Conservation (phyloP, 805 yeast genomes). For the Cyberlindnera samutprakarnensis region DNA sequence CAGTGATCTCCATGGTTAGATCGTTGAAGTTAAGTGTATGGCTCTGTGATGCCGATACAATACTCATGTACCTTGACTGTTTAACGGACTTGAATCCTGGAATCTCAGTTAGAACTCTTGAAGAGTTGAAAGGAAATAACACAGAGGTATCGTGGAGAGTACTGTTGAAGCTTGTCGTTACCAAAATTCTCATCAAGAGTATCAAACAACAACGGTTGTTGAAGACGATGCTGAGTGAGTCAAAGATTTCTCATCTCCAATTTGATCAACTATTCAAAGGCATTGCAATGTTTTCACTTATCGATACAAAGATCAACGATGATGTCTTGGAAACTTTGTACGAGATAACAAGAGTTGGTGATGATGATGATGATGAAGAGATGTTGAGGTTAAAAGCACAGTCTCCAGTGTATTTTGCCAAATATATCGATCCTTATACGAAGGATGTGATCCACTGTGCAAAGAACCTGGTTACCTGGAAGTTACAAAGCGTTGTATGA, state of each 20-base stretch:
- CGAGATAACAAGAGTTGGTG: conserved; percentile 3
- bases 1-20: conserved; percentile 14
- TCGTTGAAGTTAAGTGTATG: conserved; percentile 11
- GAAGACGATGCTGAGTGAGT: neutral
- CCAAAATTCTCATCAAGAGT: conserved; percentile 15
- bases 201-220: conserved; percentile 12
- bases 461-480: conserved; percentile 12
- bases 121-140: conserved; percentile 2
- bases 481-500: too few species aligned
- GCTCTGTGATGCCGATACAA: conserved; percentile 11
- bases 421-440: too few species aligned
- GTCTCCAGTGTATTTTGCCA: too few species aligned
- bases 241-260: conserved; percentile 2
- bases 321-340: conserved; percentile 3
- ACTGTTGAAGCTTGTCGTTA: conserved; percentile 11
- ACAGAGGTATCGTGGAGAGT: conserved; percentile 1
- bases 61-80: conserved; percentile 16
- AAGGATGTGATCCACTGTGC: too few species aligned
- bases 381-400: conserved; percentile 3
- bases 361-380: conserved; percentile 9
- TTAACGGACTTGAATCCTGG: conserved; percentile 12
- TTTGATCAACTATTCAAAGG: conserved; percentile 11
- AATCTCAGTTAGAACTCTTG: conserved; percentile 3
- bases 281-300: conserved; percentile 11
- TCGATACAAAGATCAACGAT: conserved; percentile 11